phyloP scores from a whole-genome alignment of 306 rosid genomes.

The Fragaria nilgerrensis region DNA sequence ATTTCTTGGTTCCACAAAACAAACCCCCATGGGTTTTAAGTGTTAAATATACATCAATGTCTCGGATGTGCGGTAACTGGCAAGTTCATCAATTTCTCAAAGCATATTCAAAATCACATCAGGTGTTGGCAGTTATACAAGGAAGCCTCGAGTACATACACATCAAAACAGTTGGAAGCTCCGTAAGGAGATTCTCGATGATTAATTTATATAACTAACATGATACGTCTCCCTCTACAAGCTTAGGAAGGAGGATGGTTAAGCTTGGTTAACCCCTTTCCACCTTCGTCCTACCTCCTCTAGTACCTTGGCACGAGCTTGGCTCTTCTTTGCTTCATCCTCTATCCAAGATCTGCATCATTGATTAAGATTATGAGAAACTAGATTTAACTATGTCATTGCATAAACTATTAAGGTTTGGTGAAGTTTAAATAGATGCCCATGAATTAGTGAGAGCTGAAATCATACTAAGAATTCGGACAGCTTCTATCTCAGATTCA shows the following conservation, averaged over 20 bases:
- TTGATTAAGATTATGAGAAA: constrained; percentile 26
- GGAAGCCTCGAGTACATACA: constrained; percentile 8
- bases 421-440: neutral
- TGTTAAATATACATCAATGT: neutral
- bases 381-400: neutral
- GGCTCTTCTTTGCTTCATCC: constrained; percentile 85
- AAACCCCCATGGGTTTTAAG: neutral
- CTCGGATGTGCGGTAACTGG: neutral
- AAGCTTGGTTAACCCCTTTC: constrained; percentile 74
- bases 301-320: constrained; percentile 83
- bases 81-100: neutral
- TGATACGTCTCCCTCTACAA: constrained; percentile 22
- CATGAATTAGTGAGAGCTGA: neutral
- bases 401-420: neutral
- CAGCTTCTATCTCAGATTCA: constrained; percentile 92
- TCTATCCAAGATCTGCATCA: constrained; percentile 97
- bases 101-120: neutral
- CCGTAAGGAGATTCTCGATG: constrained; percentile 12
- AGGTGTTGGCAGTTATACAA: constrained; percentile 13
- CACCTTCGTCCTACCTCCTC: constrained; percentile 91
- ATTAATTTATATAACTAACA: constrained; percentile 14
- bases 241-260: neutral
- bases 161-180: constrained; percentile 3
- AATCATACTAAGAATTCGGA: constrained; percentile 68
- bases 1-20: neutral